Conservation (phyloP, 106 monocot species). For the Dendrobium chrysotoxum region DNA sequence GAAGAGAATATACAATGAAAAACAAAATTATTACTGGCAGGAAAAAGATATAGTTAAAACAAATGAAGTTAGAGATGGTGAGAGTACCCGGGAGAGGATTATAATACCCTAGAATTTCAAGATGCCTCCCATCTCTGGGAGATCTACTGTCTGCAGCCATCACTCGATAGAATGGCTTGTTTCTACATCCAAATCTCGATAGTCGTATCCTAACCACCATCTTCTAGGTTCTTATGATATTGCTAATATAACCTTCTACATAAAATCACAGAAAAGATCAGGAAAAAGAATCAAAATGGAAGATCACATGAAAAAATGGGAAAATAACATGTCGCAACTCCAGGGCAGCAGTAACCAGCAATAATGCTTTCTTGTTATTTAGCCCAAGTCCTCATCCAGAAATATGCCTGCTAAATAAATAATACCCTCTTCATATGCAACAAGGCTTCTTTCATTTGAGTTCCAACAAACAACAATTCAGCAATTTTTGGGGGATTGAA, state of each 20-base stretch:
- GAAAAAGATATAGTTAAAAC: neutral
- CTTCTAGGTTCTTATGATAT: conserved; percentile 3
- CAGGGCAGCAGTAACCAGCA: neutral
- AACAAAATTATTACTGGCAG: neutral
- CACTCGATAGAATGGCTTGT: conserved; percentile 85
- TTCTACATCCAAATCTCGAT: conserved; percentile 78
- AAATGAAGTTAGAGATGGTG: neutral
- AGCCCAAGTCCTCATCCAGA: neutral
- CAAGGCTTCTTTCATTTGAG: neutral
- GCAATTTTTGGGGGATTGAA: no score
- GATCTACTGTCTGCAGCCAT: conserved; percentile 90
- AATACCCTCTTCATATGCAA: neutral
- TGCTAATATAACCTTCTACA: neutral
- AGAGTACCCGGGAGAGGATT: conserved; percentile 78
- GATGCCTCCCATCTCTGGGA: conserved; percentile 84
- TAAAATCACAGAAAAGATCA: neutral
- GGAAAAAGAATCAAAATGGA: neutral
- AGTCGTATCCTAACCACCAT: conserved; percentile 83
- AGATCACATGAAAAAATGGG: neutral
- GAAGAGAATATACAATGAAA: no score
- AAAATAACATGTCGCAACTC: neutral
- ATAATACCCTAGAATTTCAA: conserved; percentile 88
- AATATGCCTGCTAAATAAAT: neutral
- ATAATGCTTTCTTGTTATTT: neutral
- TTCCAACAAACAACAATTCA: no score